Conservation (phyloP, 495 filamentous ascomycete species). For the Rhypophila decipiens region DNA sequence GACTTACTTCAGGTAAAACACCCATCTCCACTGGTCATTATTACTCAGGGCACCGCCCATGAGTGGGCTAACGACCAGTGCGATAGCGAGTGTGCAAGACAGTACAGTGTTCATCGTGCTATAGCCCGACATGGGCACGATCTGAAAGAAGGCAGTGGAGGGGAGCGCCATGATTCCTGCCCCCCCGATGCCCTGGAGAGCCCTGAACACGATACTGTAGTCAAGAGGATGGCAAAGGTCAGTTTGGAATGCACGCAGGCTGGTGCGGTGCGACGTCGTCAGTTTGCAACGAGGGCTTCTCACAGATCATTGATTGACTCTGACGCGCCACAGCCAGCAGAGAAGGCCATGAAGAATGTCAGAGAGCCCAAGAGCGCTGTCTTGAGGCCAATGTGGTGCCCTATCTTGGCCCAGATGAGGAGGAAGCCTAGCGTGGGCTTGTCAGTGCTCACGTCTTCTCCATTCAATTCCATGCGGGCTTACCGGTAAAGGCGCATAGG, state of each 20-base stretch:
- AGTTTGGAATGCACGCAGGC: background rate
- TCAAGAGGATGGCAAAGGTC: background rate
- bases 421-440: constrained; percentile 35
- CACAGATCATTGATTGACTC: constrained; percentile 41
- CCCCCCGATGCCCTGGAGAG: constrained; percentile 44
- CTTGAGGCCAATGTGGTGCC: constrained; percentile 47
- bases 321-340: constrained; percentile 43
- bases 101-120: constrained; percentile 39
- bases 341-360: constrained; percentile 38
- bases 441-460: background rate
- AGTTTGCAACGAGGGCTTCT: constrained; percentile 6
- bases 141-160: constrained; percentile 36
- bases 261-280: background rate
- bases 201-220: constrained; percentile 43
- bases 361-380: constrained; percentile 33
- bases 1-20: constrained; percentile 17
- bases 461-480: background rate
- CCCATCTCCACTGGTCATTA: constrained; percentile 27
- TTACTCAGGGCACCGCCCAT: constrained; percentile 34
- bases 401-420: constrained; percentile 44
- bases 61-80: constrained; percentile 33
- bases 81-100: constrained; percentile 36
- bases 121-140: constrained; percentile 38
- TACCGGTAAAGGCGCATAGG: constrained; percentile 34
- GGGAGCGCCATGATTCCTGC: constrained; percentile 12